These are phyloP conservation scores for Takakia lepidozioides DNA, from an alignment of 225 moss, liverwort and hornwort species.

Conservation along the genomic window DNA sequence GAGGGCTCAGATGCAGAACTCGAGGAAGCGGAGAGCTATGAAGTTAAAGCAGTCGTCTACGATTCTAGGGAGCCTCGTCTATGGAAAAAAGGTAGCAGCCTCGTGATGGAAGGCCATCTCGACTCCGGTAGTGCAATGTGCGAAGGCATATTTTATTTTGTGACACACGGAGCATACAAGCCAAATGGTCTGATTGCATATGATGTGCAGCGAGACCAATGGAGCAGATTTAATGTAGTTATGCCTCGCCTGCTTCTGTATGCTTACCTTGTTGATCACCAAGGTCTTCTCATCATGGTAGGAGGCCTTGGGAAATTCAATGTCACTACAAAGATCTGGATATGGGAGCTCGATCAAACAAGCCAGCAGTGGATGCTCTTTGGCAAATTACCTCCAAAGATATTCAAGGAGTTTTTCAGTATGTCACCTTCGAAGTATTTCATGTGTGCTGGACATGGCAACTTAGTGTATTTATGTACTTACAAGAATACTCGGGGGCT, in stretches of 20 bases:
- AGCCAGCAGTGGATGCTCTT: neutral
- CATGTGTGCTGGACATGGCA: slow-evolving; percentile 22
- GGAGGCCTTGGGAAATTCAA: slow-evolving; percentile 21
- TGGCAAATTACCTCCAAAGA: slow-evolving; percentile 16
- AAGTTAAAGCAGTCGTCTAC: slow-evolving; percentile 12
- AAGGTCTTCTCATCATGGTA: slow-evolving; percentile 15
- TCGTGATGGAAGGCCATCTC: slow-evolving; percentile 9
- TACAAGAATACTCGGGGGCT: slow-evolving; percentile 31
- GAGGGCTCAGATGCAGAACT: slow-evolving; percentile 12
- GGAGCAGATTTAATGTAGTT: slow-evolving; percentile 6
- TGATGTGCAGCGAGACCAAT: slow-evolving; percentile 11
- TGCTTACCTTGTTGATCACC: slow-evolving; percentile 16
- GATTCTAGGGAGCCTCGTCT: slow-evolving; percentile 7
- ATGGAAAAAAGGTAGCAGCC: slow-evolving; percentile 7
- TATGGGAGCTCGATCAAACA: slow-evolving; percentile 13
- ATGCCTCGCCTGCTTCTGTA: slow-evolving; percentile 22
- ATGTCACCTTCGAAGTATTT: slow-evolving; percentile 45
- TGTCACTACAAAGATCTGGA: slow-evolving; percentile 21
- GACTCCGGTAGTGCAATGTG: slow-evolving; percentile 10
- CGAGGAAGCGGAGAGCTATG: slow-evolving; percentile 11
- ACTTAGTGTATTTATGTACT: slow-evolving; percentile 35
- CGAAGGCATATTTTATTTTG: slow-evolving; percentile 8
- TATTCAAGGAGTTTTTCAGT: slow-evolving; percentile 9
- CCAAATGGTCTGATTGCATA: slow-evolving; percentile 21
- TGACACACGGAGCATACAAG: slow-evolving; percentile 22